phyloP scores from a whole-genome alignment of 2,329 filamentous ascomycete species.

The Ambrosiella cleistominuta region DNA sequence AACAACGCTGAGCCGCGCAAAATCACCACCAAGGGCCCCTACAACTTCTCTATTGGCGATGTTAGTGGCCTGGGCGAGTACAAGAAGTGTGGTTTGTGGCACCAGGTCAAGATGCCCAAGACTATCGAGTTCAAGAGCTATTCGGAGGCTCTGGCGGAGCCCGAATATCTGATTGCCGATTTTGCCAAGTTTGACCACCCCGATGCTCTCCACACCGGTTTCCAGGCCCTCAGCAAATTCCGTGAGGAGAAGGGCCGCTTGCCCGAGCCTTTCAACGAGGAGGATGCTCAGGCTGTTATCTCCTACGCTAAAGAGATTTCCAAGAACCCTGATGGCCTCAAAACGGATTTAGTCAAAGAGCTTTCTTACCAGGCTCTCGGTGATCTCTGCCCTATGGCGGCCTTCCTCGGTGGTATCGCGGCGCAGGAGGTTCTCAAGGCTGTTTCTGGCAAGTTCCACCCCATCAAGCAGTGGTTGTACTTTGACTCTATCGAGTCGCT shows the following conservation, averaged over 20 bases:
- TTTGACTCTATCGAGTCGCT: constrained; percentile 96
- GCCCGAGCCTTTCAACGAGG: constrained; percentile 68
- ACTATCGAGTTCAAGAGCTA: constrained; percentile 76
- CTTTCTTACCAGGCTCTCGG: constrained; percentile 87
- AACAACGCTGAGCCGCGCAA: constrained; percentile 76
- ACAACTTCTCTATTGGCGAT: constrained; percentile 93
- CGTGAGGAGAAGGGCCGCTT: constrained; percentile 55
- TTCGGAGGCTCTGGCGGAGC: constrained; percentile 60
- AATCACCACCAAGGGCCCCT: constrained; percentile 85
- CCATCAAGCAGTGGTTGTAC: constrained; percentile 92
- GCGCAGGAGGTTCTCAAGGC: constrained; percentile 94
- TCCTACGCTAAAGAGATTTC: constrained; percentile 60
- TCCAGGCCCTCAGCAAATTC: constrained; percentile 84
- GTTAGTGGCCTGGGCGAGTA: constrained; percentile 78
- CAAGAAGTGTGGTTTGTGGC: constrained; percentile 71
- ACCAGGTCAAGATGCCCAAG: constrained; percentile 98
- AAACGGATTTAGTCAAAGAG: constrained; percentile 84
- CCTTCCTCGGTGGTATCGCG: constrained; percentile 82
- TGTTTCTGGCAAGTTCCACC: constrained; percentile 92
- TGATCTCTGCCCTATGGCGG: constrained; percentile 80
- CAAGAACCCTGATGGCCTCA: constrained; percentile 60
- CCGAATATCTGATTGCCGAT: constrained; percentile 80
- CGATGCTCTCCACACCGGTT: constrained; percentile 74
- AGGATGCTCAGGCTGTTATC: constrained; percentile 63
- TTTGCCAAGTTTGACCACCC: constrained; percentile 97